Evolutionary conservation across 148 eudicot genomes (phyloP).

Genomic region (Camellia japonica): DNA sequence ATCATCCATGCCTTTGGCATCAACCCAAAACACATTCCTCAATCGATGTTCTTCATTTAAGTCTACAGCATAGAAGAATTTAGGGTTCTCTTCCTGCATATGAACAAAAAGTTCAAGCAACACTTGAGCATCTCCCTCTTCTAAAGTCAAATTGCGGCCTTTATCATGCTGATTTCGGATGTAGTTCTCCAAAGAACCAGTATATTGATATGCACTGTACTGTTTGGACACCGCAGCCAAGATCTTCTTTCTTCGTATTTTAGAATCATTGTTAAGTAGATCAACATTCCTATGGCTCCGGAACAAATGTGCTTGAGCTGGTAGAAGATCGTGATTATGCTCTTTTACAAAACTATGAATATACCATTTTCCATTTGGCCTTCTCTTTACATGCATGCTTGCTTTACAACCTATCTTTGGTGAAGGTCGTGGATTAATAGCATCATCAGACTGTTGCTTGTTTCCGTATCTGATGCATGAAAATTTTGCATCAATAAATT

Average conservation of each 20-base stretch:
- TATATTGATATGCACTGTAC: slow-evolving; percentile 50
- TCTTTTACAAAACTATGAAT: slow-evolving; percentile 59
- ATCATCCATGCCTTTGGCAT: slow-evolving; percentile 59
- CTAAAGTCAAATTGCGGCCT: slow-evolving; percentile 53
- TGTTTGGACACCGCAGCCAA: slow-evolving; percentile 49
- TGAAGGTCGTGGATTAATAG: slow-evolving; percentile 69
- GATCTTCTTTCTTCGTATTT: slow-evolving; percentile 46
- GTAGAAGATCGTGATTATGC: slow-evolving; percentile 71
- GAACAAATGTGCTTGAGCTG: slow-evolving; percentile 63
- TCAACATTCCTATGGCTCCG: slow-evolving; percentile 58
- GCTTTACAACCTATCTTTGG: slow-evolving; percentile 82
- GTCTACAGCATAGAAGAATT: slow-evolving; percentile 60
- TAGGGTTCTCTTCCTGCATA: slow-evolving; percentile 66
- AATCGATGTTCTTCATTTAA: slow-evolving; percentile 61
- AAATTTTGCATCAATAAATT: slow-evolving; percentile 70
- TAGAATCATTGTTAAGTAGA: slow-evolving; percentile 51
- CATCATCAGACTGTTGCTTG: slow-evolving; percentile 73
- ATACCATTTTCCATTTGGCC: slow-evolving; percentile 60
- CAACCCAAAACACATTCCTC: slow-evolving; percentile 72
- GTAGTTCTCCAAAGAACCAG: slow-evolving; percentile 39
- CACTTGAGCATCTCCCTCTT: slow-evolving; percentile 55
- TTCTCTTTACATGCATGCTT: slow-evolving; percentile 71
- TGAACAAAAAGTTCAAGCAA: slow-evolving; percentile 59
- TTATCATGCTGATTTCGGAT: slow-evolving; percentile 47
- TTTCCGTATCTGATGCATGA: slow-evolving; percentile 70